These are phyloP conservation scores for Neurospora sp. DNA, from an alignment of 2,329 filamentous ascomycete genomes.

Conservation along the genomic window DNA sequence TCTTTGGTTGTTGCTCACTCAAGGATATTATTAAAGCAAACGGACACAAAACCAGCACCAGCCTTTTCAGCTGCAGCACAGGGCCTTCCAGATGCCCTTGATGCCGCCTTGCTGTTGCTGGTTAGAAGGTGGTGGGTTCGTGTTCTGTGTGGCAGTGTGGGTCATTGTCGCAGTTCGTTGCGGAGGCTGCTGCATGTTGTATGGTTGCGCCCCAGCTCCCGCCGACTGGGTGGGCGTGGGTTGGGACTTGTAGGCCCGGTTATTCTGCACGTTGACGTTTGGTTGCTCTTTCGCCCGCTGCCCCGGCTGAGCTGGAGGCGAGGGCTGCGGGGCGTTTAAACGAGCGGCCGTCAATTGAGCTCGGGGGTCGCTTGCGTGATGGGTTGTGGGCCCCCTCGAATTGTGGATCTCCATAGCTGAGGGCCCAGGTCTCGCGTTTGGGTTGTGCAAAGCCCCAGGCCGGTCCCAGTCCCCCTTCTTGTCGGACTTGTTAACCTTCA, in stretches of 20 bases:
- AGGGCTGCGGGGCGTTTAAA: slow-evolving; percentile 91
- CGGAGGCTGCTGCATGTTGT: slow-evolving; percentile 76
- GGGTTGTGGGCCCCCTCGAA: slow-evolving; percentile 54
- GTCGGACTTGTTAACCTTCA: slow-evolving; percentile 78
- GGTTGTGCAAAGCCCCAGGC: slow-evolving; percentile 57
- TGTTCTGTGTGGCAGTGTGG: slow-evolving; percentile 49
- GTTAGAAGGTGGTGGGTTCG: slow-evolving; percentile 43
- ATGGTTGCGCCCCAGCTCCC: not conserved
- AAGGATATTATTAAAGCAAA: slow-evolving; percentile 1
- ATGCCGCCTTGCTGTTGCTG: slow-evolving; percentile 65
- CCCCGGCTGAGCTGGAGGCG: slow-evolving; percentile 63
- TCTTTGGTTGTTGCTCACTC: not conserved
- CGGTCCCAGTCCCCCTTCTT: slow-evolving; percentile 80
- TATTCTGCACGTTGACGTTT: slow-evolving; percentile 57
- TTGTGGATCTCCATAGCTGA: slow-evolving; percentile 78
- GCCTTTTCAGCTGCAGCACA: slow-evolving; percentile 68
- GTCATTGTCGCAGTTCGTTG: slow-evolving; percentile 45
- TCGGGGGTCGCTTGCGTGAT: slow-evolving; percentile 46
- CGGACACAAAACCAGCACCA: not conserved
- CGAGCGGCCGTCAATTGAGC: slow-evolving; percentile 64
- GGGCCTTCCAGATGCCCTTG: slow-evolving; percentile 84
- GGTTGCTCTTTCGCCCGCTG: slow-evolving; percentile 63
- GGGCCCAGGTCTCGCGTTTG: slow-evolving; percentile 67
- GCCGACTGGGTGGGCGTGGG: not conserved
- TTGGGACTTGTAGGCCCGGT: not conserved